These are phyloP conservation scores for Fomitopsis pulvina DNA, from an alignment of 768 basidiomycete genomes.

Conservation along the genomic window DNA sequence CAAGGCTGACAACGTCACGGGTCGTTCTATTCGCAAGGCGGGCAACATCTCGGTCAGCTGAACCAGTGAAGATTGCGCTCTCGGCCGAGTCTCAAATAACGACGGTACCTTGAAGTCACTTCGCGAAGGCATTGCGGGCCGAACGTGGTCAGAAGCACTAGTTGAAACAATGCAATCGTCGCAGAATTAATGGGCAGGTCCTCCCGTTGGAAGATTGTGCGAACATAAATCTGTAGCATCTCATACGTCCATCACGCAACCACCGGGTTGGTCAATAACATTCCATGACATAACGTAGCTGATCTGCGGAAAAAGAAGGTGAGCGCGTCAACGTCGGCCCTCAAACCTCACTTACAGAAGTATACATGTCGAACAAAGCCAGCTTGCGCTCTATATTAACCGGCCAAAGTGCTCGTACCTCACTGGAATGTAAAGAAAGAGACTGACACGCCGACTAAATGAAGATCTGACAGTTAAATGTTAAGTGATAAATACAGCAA, in stretches of 20 bases:
- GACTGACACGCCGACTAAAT: background rate
- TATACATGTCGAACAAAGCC: background rate
- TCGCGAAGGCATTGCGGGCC: too few relatives aligned
- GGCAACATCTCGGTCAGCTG: too few relatives aligned
- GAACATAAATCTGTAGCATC: too few relatives aligned
- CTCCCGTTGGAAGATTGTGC: too few relatives aligned
- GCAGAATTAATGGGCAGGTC: too few relatives aligned
- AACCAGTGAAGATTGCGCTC: too few relatives aligned
- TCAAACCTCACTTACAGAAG: background rate
- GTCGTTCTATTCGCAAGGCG: too few relatives aligned
- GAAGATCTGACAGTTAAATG: background rate
- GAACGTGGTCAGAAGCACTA: too few relatives aligned
- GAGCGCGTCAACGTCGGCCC: background rate
- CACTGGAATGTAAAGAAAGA: background rate
- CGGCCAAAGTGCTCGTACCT: background rate
- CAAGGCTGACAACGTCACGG: too few relatives aligned
- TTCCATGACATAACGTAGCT: background rate
- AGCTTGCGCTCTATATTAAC: background rate
- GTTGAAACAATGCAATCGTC: too few relatives aligned
- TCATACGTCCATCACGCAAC: background rate
- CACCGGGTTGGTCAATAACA: background rate
- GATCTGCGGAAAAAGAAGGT: background rate
- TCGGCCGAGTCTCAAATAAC: too few relatives aligned
- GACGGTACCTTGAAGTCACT: too few relatives aligned
- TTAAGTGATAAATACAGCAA: constrained; percentile 5